Base-by-base conservation (phyloP, 768 basidiomycete species). In the Aureoboletus auriporus region DNA sequence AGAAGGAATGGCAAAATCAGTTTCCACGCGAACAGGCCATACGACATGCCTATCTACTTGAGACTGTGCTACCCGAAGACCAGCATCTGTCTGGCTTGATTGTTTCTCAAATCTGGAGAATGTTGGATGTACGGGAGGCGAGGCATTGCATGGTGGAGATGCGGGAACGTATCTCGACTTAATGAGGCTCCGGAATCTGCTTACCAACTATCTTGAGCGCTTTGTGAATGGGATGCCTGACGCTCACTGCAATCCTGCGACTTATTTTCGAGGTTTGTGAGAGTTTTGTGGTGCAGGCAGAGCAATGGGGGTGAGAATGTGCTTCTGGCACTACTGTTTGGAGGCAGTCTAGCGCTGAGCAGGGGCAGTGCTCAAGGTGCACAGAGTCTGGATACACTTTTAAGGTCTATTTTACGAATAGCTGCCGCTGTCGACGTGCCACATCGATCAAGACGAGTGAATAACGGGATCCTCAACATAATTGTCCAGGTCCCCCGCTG, bases 391-490 rank as follows among this genome's bases (percentile, higher is more conserved):
- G 83, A 81, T 42, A 69, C 72, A 8, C 73, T 84, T 2, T 65
- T 95, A n/a, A 5, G 78, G 82, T 46, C 76, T 80, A 14, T 93
- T 95, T 63, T 93, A 92, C 62, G 86, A 88, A 50, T 82, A 88
- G 47, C 69, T 95, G 16, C 82, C 89, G 6, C 67, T 76, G 40
- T 86, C 86, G 8, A 89, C 86, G 1, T 86, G 84, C 8, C 87
- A n/a, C n/a, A n/a, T n/a, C n/a, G n/a, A n/a, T n/a, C n/a, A n/a
- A n/a, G n/a, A n/a, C n/a, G n/a, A n/a, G n/a, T n/a, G 76, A 86
- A 76, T 74, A 89, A 88, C 69, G 90, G 90, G 64, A 86, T 97
- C 76, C 79, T 96, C 74, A 98, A 97, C 86, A 97, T 98, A 91
- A 76, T 96, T 70, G 93, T 96, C 72, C 91, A 96, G 74, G 82